Evolutionary conservation across 108 stramenopile species (phyloP), one percentile per base, ranked within the genome.

Genomic region (Skeletonema menzelii): DNA sequence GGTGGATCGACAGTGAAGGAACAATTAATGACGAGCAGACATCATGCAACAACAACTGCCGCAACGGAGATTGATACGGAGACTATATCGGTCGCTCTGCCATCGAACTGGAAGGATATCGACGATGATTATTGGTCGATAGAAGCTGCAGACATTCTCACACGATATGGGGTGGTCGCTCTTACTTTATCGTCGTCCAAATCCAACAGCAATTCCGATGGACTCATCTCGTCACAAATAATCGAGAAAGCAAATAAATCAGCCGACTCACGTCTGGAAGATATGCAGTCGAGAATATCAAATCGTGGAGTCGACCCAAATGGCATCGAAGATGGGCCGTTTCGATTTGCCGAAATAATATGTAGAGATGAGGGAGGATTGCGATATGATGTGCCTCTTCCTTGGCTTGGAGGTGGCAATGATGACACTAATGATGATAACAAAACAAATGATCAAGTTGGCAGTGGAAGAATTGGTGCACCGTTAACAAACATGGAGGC

Each of bases 311-410:
- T 67, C n/a, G 73, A 74, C 42, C 73, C 73, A 28, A 35, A 13
- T 28, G 73, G 73, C 14, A 37, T 37, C 11, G 40, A 15, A 11
- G 66, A 67, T 15, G 56, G 59, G 11, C 56, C 37, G 28, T 74
- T 59, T 74, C 53, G 73, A 35, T 74, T 67, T 59, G 17, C 56
- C 14, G 73, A 74, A 27, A 67, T 74, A 30, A 42, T 74, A 24
- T 74, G 73, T 27, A 53, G 73, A 40, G 73, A 74, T 59, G 66
- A 67, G 14, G 73, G 73, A 26, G 73, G 73, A 34, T 67, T 30
- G 56, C 31, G 73, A 28, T 74, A 34, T 30, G 73, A 74, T 59
- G 57, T 74, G 5, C 73, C 73, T 7, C n/a, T 74, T 38, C 27
- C 66, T 24, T 74, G 46, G 42, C 63, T 73, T 8, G 73, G 56